Conservation (phyloP, 441 rosid genomes). For the Gossypium aridum region DNA sequence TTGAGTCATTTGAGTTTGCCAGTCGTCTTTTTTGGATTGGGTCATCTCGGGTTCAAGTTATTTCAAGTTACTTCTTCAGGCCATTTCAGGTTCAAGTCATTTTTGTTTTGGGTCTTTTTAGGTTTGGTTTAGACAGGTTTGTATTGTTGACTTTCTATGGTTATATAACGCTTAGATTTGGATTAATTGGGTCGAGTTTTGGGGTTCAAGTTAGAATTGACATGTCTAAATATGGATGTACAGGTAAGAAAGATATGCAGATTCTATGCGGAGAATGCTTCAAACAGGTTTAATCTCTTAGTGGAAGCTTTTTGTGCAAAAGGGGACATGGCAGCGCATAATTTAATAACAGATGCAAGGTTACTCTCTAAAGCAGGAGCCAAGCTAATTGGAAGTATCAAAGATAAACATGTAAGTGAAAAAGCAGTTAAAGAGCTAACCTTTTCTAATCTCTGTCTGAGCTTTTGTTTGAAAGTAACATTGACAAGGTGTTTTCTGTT, state of each 20-base stretch:
- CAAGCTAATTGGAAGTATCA: slow-evolving; percentile 37
- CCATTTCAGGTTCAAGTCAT: no score
- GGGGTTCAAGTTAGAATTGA: no score
- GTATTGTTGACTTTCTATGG: no score
- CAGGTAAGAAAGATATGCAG: slow-evolving; percentile 45
- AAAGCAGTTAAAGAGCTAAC: background rate
- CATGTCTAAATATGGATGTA: background rate
- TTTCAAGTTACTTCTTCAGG: no score
- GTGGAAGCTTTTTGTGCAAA: slow-evolving; percentile 43
- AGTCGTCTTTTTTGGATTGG: no score
- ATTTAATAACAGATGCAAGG: slow-evolving; percentile 33
- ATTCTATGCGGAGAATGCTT: slow-evolving; percentile 52
- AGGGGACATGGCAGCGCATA: slow-evolving; percentile 38
- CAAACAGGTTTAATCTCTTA: slow-evolving; percentile 47
- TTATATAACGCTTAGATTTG: no score
- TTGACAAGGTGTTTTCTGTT: background rate
- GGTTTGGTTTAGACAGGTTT: no score
- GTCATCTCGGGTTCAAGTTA: no score
- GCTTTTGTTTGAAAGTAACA: background rate
- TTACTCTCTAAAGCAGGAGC: slow-evolving; percentile 30
- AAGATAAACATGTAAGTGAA: slow-evolving; percentile 35
- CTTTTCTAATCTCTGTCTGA: background rate
- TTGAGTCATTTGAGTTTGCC: no score
- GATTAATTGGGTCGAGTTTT: no score
- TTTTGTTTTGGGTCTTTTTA: no score